These are phyloP conservation scores for Dothistroma septosporum DNA, from an alignment of 2,329 filamentous ascomycete species.

Conservation along the genomic window DNA sequence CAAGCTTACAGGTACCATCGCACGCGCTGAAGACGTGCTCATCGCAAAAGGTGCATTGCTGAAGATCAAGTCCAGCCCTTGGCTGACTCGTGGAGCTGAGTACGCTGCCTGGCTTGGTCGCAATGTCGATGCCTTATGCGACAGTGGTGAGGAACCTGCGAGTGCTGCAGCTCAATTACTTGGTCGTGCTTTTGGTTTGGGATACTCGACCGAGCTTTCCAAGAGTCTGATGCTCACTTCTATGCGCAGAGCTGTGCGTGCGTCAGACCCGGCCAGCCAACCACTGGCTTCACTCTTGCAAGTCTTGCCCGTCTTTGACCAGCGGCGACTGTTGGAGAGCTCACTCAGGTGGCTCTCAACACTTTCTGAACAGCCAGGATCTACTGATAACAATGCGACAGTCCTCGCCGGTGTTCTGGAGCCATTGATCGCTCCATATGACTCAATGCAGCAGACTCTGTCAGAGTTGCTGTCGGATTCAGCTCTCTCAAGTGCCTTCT, in stretches of 20 bases:
- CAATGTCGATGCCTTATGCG: conserved; percentile 49
- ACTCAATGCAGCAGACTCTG: conserved; percentile 20
- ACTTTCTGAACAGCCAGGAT: neutral
- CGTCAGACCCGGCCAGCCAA: neutral
- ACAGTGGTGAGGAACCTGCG: conserved; percentile 17
- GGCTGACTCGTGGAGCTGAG: conserved; percentile 61
- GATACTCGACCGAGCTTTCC: conserved; percentile 51
- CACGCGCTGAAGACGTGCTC: conserved; percentile 55
- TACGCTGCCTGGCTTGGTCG: conserved; percentile 70
- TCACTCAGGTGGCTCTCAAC: conserved; percentile 31
- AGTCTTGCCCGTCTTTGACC: conserved; percentile 27
- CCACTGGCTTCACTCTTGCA: conserved; percentile 1
- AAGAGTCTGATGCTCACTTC: conserved; percentile 8
- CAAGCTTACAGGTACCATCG: conserved; percentile 54
- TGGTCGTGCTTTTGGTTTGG: conserved; percentile 63
- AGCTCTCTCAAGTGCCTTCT: conserved; percentile 17
- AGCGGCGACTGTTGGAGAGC: conserved; percentile 42
- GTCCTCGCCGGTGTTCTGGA: conserved; percentile 16
- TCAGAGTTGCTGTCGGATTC: conserved; percentile 25
- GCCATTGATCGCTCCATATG: conserved; percentile 16
- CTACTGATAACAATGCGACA: conserved; percentile 1
- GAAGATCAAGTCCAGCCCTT: conserved; percentile 49
- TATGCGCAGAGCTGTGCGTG: neutral
- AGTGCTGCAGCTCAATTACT: conserved; percentile 41
- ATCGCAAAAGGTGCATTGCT: conserved; percentile 26